Evolutionary conservation across 495 filamentous ascomycete species (phyloP), one percentile per base, ranked within the genome.

Genomic region (Xylaria venustula): DNA sequence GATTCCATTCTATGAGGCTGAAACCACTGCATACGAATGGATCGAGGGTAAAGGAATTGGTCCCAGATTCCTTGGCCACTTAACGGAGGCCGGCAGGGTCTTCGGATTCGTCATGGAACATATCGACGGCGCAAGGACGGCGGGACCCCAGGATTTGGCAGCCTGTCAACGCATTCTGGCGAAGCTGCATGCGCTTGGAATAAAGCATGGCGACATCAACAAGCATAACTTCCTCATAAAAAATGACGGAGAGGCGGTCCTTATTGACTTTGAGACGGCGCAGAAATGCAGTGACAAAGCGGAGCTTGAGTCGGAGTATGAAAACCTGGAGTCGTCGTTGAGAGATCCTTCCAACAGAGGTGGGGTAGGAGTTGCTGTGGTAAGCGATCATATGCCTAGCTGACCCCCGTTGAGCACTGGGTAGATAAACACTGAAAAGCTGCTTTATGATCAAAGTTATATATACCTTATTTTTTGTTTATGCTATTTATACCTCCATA

Each of bases 61-160:
- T 7, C 78, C 79, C 2, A 42, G 52, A 25, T 80, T 82, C 49
- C 64, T 82, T 4, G 76, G 73, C 37, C 76, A 82, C 61, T 36
- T 82, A 14, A 76, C 63, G 7, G 78, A 84, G 63, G 58, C 68
- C 8, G 75, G 67, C 3, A 64, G 80, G 2, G 75, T 79, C 11
- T 76, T 83, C 61, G 77, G 79, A 4, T 80, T 83, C 54, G 40
- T 81, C 15, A 50, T 81, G 58, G 73, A 78, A 58, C 58, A 64
- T 14, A 69, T 82, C 0, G 28, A 56, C 9, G 58, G 65, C 52
- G 64, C 65, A 3, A 61, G 72, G 40, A 57, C 71, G 20, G 75
- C 77, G 6, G 64, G 58, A 7, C 46, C 64, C 7, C 42, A 65
- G 22, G 79, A 81, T 58, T 8, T 79, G 1, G 60, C 51, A 5